These are phyloP conservation scores for Eucommia ulmoides DNA, from an alignment of 257 asterid species.

Conservation along the genomic window DNA sequence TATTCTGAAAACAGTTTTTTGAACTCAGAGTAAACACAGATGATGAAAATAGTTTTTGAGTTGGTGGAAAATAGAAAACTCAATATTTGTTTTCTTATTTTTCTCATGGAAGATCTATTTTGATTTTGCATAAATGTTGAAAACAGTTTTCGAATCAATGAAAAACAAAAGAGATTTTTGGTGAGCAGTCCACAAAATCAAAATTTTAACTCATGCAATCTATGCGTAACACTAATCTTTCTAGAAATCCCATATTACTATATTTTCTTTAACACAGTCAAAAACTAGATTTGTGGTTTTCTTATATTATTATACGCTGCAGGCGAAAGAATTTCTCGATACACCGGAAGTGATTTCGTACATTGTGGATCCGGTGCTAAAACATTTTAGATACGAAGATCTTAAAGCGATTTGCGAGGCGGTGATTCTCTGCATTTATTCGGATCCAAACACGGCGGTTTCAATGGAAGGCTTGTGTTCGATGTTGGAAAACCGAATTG, in stretches of 20 bases:
- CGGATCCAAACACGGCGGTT: constrained; percentile 34
- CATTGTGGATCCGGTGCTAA: constrained; percentile 73
- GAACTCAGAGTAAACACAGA: no score
- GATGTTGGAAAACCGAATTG: constrained; percentile 58
- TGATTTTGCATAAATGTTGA: neutral
- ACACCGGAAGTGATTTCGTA: constrained; percentile 37
- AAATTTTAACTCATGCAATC: no score
- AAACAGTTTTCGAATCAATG: no score
- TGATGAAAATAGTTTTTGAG: no score
- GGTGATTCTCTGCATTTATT: constrained; percentile 41
- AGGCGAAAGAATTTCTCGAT: constrained; percentile 77
- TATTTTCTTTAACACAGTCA: neutral
- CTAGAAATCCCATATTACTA: no score
- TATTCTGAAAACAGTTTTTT: no score
- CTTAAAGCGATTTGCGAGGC: constrained; percentile 65
- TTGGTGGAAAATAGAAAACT: no score
- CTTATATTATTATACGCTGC: neutral
- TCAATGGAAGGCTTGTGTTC: constrained; percentile 56
- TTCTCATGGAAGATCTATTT: no score
- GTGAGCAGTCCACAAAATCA: no score
- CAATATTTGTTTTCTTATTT: no score
- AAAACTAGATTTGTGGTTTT: neutral
- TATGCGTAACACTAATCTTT: no score
- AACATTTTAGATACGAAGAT: constrained; percentile 67
- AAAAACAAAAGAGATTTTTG: no score